Evolutionary conservation across 2,329 filamentous ascomycete species (phyloP).

Genomic region (Coniochaeta sp.): DNA sequence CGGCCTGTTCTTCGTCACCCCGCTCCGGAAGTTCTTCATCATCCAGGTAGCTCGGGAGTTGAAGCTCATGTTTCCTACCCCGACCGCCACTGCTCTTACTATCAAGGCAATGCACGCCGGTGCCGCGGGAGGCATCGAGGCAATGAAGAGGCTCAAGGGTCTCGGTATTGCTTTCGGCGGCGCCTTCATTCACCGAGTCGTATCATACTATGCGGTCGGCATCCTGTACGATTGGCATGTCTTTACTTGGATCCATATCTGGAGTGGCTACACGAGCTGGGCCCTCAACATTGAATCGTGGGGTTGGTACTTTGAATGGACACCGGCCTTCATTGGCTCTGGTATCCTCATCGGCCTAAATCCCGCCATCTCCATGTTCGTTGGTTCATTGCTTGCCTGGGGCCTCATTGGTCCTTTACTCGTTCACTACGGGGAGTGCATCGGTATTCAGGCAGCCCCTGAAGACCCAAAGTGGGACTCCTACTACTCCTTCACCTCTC

Average conservation of each 20-base stretch:
- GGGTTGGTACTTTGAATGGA: slow-evolving; percentile 51
- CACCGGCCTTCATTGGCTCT: slow-evolving; percentile 50
- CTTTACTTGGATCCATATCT: slow-evolving; percentile 47
- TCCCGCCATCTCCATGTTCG: slow-evolving; percentile 49
- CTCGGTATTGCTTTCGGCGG: slow-evolving; percentile 38
- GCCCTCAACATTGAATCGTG: slow-evolving; percentile 48
- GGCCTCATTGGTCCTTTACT: slow-evolving; percentile 47
- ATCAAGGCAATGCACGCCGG: slow-evolving; percentile 52
- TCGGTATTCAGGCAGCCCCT: slow-evolving; percentile 21
- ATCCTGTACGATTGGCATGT: slow-evolving; percentile 51
- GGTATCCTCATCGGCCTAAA: slow-evolving; percentile 53
- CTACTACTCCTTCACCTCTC: slow-evolving; percentile 26
- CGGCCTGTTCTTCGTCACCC: slow-evolving; percentile 43
- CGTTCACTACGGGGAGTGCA: slow-evolving; percentile 42
- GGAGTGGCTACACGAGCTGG: slow-evolving; percentile 39
- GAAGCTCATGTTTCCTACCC: slow-evolving; percentile 49
- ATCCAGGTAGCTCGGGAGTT: slow-evolving; percentile 47
- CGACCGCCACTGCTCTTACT: slow-evolving; percentile 50
- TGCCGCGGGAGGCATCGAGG: slow-evolving; percentile 38
- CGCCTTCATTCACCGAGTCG: slow-evolving; percentile 43
- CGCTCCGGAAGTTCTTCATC: slow-evolving; percentile 49
- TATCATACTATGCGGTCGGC: slow-evolving; percentile 48
- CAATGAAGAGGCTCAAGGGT: slow-evolving; percentile 47
- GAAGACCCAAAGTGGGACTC: slow-evolving; percentile 33
- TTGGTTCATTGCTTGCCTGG: slow-evolving; percentile 48